phyloP scores from a whole-genome alignment of 2,329 filamentous ascomycete genomes.

The Sporothrix pseudoabietina region DNA sequence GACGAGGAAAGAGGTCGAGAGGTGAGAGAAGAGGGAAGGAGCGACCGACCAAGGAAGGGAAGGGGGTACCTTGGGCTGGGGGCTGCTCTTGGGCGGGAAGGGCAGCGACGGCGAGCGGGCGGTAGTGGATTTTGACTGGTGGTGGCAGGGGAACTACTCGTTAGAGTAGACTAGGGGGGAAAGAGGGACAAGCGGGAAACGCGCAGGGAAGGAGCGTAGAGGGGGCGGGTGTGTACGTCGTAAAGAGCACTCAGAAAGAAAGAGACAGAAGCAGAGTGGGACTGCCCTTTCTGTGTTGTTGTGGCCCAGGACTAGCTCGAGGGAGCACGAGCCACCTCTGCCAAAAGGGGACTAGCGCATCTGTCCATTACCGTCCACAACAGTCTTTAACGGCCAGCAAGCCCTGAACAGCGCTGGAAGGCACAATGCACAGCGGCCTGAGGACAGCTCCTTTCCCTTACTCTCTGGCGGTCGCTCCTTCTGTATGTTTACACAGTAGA shows the following conservation, averaged over 20 bases:
- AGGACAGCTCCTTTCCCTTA: background rate
- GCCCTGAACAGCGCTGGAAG: background rate
- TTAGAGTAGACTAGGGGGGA: background rate
- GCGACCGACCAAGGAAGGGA: background rate
- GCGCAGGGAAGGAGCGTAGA: slow-evolving; percentile 16
- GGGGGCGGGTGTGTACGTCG: background rate
- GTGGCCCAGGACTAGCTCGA: background rate
- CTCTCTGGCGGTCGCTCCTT: background rate
- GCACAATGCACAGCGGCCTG: background rate
- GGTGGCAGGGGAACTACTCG: slow-evolving; percentile 27
- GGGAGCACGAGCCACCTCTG: slow-evolving; percentile 16
- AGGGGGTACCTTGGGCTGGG: slow-evolving; percentile 11
- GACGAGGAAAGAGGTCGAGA: background rate
- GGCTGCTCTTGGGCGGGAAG: slow-evolving; percentile 20
- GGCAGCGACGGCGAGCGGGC: slow-evolving; percentile 23
- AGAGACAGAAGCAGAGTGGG: background rate
- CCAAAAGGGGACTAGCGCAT: slow-evolving; percentile 13
- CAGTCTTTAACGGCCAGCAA: background rate
- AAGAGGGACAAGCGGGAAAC: slow-evolving; percentile 3
- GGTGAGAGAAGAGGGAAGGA: slow-evolving; percentile 16
- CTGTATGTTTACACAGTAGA: background rate
- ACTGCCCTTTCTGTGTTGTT: background rate
- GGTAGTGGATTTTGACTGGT: slow-evolving; percentile 17
- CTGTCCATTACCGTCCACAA: background rate
- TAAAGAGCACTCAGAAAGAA: no score